Base-by-base conservation (phyloP, 495 filamentous ascomycete genomes). In the Penicillium diatomitis region DNA sequence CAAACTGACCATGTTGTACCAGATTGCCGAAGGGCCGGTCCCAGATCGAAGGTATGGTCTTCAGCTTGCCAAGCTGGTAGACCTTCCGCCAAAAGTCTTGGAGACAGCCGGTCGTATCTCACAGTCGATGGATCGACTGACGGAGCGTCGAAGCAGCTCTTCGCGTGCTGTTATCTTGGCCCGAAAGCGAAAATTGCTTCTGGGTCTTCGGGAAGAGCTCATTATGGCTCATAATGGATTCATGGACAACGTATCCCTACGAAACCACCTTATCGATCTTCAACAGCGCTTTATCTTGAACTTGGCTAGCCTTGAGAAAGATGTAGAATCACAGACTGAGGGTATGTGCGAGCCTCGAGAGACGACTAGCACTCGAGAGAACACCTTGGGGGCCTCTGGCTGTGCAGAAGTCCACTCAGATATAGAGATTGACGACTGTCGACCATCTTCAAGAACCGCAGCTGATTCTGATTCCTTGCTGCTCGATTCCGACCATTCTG, bases 1-100 rank as follows among this genome's bases (percentile, higher is more conserved):
- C 7, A 74, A 72, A 48, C 87, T 96, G 73, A 90, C 74, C 0
- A 92, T 96, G 86, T 76, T 90, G 1, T 96, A 97, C 65, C 87
- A 81, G 41, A 77, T 96, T 46, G 68, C 76, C 20, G 72, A 81
- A 32, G 91, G 90, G 0, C 76, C 74, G 4, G 80, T 88, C 5
- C 65, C 81, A 49, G 81, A 86, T 50, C 73, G 84, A 49, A 79
- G 89, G 53, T 97, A 97, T 60, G 79, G 79, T 3, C 71, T 97
- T 4, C 73, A 82, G 4, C 77, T 96, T 4, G 88, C 92, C 0
- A 76, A 80, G 47, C 75, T 89, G 8, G 79, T 92, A 28, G 79
- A 84, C 31, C 78, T 98, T 3, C 87, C 88, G 2, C 63, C 71
- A 1, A 58, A 63, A 29, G 77, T 95, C 9, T 62, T 96, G 6